phyloP scores from a whole-genome alignment of 495 filamentous ascomycete species.

The Evernia prunastri region DNA sequence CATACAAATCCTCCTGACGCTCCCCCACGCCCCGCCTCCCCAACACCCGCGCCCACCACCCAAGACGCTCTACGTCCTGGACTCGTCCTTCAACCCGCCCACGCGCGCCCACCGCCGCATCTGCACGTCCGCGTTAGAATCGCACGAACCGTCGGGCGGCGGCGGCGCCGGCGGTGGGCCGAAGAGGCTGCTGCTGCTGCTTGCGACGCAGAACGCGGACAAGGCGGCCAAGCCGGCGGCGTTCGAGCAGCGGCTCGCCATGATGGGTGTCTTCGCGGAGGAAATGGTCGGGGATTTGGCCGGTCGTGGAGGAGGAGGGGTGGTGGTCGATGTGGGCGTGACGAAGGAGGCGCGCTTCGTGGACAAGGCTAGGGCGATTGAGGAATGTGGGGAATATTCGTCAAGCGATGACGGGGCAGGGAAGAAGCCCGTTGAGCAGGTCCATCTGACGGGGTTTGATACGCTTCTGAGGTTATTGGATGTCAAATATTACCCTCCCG shows the following conservation, averaged over 20 bases:
- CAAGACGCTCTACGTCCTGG: conserved; percentile 72
- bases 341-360: conserved; percentile 78
- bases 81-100: conserved; percentile 94
- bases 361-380: conserved; percentile 72
- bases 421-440: conserved; percentile 42
- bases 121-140: conserved; percentile 60
- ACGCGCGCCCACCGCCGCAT: conserved; percentile 76
- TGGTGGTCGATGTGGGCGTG: conserved; percentile 61
- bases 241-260: conserved; percentile 73
- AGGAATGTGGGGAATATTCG: conserved; percentile 33
- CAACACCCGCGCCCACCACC: conserved; percentile 26
- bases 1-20: conserved; percentile 55
- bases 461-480: conserved; percentile 79
- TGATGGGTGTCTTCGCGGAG: conserved; percentile 78
- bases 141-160: conserved; percentile 32
- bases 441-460: conserved; percentile 83
- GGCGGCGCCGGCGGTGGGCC: conserved; percentile 29
- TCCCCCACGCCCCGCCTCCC: conserved; percentile 33
- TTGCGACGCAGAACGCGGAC: conserved; percentile 89
- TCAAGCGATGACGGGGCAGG: background rate
- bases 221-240: conserved; percentile 77
- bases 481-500: conserved; percentile 71
- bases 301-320: conserved; percentile 1
- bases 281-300: conserved; percentile 45
- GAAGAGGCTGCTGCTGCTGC: conserved; percentile 66